Evolutionary conservation across 2,329 filamentous ascomycete genomes (phyloP).

Genomic region (Stromatinia cepivora): DNA sequence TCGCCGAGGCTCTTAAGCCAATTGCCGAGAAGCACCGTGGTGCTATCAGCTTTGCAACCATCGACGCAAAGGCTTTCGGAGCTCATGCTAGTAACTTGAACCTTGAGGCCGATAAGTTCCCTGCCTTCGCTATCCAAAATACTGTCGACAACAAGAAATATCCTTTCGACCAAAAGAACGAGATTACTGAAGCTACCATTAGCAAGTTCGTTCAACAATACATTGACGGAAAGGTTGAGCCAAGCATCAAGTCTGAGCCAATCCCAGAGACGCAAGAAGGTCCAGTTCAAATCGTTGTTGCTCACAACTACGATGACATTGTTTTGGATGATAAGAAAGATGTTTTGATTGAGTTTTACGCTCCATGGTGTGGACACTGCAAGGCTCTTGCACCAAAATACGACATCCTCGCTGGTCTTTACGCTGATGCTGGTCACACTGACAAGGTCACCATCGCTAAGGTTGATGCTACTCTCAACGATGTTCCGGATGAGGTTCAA

Average conservation of each 20-base stretch:
- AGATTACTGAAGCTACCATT: constrained; percentile 69
- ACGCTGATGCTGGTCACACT: constrained; percentile 73
- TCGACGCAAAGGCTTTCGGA: constrained; percentile 91
- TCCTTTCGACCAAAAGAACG: constrained; percentile 82
- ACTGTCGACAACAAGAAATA: constrained; percentile 95
- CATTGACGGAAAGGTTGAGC: constrained; percentile 81
- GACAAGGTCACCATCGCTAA: constrained; percentile 91
- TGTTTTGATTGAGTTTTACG: constrained; percentile 97
- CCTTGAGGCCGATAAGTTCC: constrained; percentile 93
- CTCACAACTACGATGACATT: constrained; percentile 88
- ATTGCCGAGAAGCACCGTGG: constrained; percentile 91
- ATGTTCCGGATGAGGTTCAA: constrained; percentile 93
- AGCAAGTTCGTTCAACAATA: constrained; percentile 84
- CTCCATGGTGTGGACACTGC: constrained; percentile 99
- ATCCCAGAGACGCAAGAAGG: constrained; percentile 92
- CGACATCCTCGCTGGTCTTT: constrained; percentile 81
- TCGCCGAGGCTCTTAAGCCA: constrained; percentile 76
- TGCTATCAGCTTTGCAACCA: constrained; percentile 95
- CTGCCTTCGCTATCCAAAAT: constrained; percentile 96
- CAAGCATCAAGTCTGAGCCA: constrained; percentile 97
- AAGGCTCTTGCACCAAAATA: constrained; percentile 97
- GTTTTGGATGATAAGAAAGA: constrained; percentile 95
- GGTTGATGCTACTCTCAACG: constrained; percentile 94
- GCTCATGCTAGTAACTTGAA: constrained; percentile 96
- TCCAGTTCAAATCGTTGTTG: constrained; percentile 83